Percentiles rank a stretch among this genome's conserved stretches.
Evolutionary conservation across 768 basidiomycete genomes (phyloP).

Genomic region (Psilocybe sp.): DNA sequence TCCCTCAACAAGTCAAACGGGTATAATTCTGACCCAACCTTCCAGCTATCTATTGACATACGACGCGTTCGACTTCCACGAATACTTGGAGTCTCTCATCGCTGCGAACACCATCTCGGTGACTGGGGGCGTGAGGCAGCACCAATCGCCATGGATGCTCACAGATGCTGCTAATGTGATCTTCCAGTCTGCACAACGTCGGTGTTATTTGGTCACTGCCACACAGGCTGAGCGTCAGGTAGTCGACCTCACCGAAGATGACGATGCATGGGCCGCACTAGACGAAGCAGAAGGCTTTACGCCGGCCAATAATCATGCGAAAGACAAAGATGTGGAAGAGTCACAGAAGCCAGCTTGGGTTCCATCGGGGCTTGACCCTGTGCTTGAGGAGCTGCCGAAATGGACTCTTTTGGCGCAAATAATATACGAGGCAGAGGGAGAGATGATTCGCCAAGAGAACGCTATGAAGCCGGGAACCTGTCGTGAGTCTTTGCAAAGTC

Average conservation of each 20-base stretch:
- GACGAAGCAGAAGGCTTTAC: conserved; percentile 54
- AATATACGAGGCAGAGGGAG: conserved; percentile 86
- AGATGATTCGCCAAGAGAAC: conserved; percentile 63
- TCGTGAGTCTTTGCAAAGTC: conserved; percentile 14
- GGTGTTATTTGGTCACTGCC: conserved; percentile 66
- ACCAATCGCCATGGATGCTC: conserved; percentile 87
- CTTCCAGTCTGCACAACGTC: conserved; percentile 71
- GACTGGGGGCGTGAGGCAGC: conserved; percentile 53
- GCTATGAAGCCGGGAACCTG: conserved; percentile 22
- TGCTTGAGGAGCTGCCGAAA: conserved; percentile 93
- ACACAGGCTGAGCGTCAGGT: conserved; percentile 23
- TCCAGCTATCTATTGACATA: conserved; percentile 82
- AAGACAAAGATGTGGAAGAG: conserved; percentile 17
- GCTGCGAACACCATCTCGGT: conserved; percentile 47
- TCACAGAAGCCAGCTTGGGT: conserved; percentile 54
- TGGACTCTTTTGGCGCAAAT: conserved; percentile 87
- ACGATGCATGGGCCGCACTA: conserved; percentile 74
- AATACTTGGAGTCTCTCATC: conserved; percentile 86
- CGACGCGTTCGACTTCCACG: conserved; percentile 87
- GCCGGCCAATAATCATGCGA: conserved; percentile 1
- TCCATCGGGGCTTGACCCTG: conserved; percentile 76
- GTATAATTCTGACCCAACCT: not conserved
- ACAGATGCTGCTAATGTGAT: conserved; percentile 90
- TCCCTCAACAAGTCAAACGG: not conserved
- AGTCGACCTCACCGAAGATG: conserved; percentile 50